A percentile compares a stretch with the other conserved stretches of the same genome.
Conservation (phyloP, 495 filamentous ascomycete species). For the Friedmanniomyces simplex region DNA sequence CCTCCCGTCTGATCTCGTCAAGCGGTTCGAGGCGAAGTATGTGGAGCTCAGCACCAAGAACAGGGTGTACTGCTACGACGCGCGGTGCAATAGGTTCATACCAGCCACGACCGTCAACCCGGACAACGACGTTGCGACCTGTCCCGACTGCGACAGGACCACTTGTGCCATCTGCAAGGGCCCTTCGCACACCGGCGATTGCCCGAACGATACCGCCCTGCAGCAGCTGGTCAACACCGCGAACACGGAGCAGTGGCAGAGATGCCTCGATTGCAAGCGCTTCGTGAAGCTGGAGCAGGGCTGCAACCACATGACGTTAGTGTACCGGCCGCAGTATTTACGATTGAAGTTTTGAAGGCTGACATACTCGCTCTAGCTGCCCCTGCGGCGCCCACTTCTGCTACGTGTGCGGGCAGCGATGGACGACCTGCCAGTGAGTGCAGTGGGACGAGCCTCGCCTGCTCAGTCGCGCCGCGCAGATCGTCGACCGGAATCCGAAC, state of each 20-base stretch:
- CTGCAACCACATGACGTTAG: conserved; percentile 40
- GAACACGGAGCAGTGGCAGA: conserved; percentile 34
- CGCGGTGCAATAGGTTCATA: conserved; percentile 10
- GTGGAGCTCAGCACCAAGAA: conserved; percentile 6
- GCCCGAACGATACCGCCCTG: conserved; percentile 31
- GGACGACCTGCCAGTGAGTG: conserved; percentile 36
- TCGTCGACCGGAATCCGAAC: conserved; percentile 1
- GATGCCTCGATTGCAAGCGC: conserved; percentile 31
- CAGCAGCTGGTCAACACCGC: conserved; percentile 32
- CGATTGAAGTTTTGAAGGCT: neutral
- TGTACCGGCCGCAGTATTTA: neutral
- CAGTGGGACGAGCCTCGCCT: conserved; percentile 19
- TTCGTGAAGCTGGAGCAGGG: conserved; percentile 37
- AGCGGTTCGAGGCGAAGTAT: conserved; percentile 1
- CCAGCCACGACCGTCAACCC: neutral
- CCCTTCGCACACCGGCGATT: conserved; percentile 26
- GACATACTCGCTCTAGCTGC: conserved; percentile 33
- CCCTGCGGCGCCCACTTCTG: conserved; percentile 47
- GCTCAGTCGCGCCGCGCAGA: neutral
- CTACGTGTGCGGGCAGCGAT: conserved; percentile 42
- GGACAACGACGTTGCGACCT: conserved; percentile 2
- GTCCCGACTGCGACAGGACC: neutral
- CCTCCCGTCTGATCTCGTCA: conserved; percentile 1
- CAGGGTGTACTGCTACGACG: conserved; percentile 14
- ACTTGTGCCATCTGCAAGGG: conserved; percentile 15